Evolutionary conservation across 164 flowering plant genomes (phyloP).

Genomic region (Cinnamomum micranthum): DNA sequence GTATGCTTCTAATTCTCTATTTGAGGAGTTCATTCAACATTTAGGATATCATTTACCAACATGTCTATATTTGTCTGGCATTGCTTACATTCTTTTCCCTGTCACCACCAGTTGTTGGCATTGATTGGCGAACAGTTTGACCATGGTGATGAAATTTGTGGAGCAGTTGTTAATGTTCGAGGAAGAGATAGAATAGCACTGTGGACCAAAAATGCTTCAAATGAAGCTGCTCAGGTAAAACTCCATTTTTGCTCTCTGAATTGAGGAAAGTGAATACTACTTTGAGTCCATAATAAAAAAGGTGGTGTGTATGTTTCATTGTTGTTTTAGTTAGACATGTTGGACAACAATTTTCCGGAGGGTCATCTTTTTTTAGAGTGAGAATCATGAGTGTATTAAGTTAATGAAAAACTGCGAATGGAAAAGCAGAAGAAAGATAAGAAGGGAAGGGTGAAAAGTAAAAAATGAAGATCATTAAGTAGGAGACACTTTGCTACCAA

Average conservation of each 20-base stretch:
- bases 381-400: no score
- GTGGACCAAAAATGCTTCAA: constrained; percentile 91
- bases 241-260: background rate
- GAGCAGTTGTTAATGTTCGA: constrained; percentile 83
- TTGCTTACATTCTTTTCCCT: background rate
- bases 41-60: background rate
- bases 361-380: no score
- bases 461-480: no score
- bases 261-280: background rate
- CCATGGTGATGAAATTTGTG: constrained; percentile 95
- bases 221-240: constrained; percentile 84
- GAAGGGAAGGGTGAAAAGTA: no score
- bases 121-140: constrained; percentile 98
- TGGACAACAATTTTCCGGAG: no score
- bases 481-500: no score
- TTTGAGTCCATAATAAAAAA: no score
- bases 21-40: background rate
- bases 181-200: constrained; percentile 57
- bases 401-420: no score
- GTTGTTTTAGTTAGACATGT: no score
- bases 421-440: no score
- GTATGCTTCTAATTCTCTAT: constrained; percentile 34
- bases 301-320: no score
- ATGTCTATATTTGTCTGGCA: background rate
- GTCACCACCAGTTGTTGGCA: constrained; percentile 57